Evolutionary conservation across 768 basidiomycete genomes (phyloP).

Genomic region (Suillus subalutaceus): DNA sequence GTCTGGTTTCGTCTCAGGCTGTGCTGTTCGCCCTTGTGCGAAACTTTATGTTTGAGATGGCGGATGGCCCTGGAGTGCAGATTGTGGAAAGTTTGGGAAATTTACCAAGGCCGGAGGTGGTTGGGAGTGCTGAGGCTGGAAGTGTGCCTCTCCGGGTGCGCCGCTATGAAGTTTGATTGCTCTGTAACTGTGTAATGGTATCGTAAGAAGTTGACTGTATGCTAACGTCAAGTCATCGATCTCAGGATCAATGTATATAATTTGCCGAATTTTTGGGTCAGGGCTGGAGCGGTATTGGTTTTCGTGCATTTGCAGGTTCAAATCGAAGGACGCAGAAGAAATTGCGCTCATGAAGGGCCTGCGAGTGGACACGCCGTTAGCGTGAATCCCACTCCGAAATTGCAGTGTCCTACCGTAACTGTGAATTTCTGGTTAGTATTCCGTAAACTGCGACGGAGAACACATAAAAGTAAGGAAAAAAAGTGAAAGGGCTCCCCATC

Average conservation of each 20-base stretch:
- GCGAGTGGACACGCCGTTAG: neutral
- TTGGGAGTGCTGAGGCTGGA: slow-evolving; percentile 18
- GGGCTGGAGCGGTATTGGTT: neutral
- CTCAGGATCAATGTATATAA: neutral
- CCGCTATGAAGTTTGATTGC: slow-evolving; percentile 1
- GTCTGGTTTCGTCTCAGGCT: slow-evolving; percentile 26
- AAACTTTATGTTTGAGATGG: slow-evolving; percentile 36
- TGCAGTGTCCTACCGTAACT: no score
- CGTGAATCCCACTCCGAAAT: no score
- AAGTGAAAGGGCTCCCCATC: no score
- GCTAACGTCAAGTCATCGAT: neutral
- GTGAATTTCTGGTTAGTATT: neutral
- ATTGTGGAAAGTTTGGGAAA: slow-evolving; percentile 29
- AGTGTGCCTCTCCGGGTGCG: slow-evolving; percentile 18
- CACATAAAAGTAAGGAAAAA: neutral
- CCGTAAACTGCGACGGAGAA: neutral
- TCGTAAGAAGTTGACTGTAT: neutral
- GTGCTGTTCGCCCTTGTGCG: slow-evolving; percentile 41
- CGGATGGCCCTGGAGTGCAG: slow-evolving; percentile 41
- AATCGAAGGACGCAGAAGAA: neutral
- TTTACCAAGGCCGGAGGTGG: slow-evolving; percentile 38
- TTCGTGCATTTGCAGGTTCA: neutral
- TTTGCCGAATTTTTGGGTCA: neutral
- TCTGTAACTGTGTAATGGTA: neutral
- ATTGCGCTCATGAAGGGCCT: no score